Base-by-base conservation (phyloP, 139 green algal species). In the Gonium pectorale region DNA sequence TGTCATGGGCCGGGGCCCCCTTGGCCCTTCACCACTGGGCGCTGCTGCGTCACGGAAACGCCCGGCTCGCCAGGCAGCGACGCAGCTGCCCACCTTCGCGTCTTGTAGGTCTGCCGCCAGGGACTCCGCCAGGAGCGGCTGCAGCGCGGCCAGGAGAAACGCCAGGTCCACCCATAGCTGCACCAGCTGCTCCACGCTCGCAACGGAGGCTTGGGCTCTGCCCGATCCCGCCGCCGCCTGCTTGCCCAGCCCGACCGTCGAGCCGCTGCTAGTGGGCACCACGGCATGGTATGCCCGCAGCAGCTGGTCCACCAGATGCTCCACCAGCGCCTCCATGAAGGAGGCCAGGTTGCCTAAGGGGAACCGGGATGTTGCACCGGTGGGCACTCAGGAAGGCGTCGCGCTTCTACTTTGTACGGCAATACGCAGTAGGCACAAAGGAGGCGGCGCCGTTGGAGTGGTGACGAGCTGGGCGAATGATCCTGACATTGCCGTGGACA, bases 291-390 rank as follows among this genome's bases (percentile, higher is more conserved):
- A 67, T 13, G 64, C 79, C 22, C 19, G 44, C 33, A 2, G 7
- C 44, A 85, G 46, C 43, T 56, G 41, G 1, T 54, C 56, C 79
- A 85, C 79, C 26, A 85, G 64, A 0, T 59, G 79, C 79, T 85
- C 79, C 46, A 64, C 79, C 64, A 85, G 66, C 5, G 79, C 79
- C 79, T 78, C 79, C 79, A 85, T 75, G 79, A 85, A 85, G 46
- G 79, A 77, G 3, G 35, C 49, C 64, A 85, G 79, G 79, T 85
- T 85, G 79, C 79, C 79, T 85, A 64, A 2, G 9, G 19, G 19
- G 70, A 24, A 64, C 6, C 19, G 56, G 6, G n/a, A 68, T 5
- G 56, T n/a, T n/a, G n/a, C n/a, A n/a, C n/a, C 56, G n/a, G 56
- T 29, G 27, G 56, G 22, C 56, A 22, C 19, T 6, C 6, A n/a